Evolutionary conservation across 2,329 filamentous ascomycete species (phyloP).

Genomic region (Sphaerulina populicola): DNA sequence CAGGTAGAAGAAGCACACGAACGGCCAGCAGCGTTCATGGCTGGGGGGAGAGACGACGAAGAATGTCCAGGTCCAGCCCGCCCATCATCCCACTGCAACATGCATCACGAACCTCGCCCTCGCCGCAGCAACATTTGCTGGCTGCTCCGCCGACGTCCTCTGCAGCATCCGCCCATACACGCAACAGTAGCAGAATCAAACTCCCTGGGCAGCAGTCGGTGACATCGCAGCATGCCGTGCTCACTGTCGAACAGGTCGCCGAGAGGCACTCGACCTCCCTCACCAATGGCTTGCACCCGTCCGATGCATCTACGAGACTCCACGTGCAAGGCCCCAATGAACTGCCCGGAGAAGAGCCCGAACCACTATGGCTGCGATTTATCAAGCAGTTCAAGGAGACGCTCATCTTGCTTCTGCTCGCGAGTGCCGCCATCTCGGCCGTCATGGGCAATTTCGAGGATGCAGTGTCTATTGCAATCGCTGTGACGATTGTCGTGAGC

Average conservation of each 20-base stretch:
- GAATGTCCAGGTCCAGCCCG: slow-evolving; percentile 55
- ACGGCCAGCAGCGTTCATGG: slow-evolving; percentile 27
- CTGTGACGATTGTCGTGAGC: slow-evolving; percentile 91
- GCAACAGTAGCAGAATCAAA: slow-evolving; percentile 28
- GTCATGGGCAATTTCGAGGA: slow-evolving; percentile 91
- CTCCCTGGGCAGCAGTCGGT: slow-evolving; percentile 35
- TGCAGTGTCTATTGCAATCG: slow-evolving; percentile 87
- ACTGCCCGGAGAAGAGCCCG: slow-evolving; percentile 84
- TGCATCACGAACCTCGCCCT: slow-evolving; percentile 6
- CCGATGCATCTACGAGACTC: slow-evolving; percentile 71
- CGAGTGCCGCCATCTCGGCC: slow-evolving; percentile 78
- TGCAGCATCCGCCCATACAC: slow-evolving; percentile 12
- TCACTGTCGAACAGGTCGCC: slow-evolving; percentile 72
- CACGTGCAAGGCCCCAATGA: slow-evolving; percentile 83
- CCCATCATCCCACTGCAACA: slow-evolving; percentile 50
- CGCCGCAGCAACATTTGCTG: slow-evolving; percentile 6
- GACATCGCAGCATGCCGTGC: slow-evolving; percentile 50
- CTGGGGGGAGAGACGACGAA: slow-evolving; percentile 38
- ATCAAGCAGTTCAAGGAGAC: slow-evolving; percentile 95
- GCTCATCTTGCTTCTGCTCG: slow-evolving; percentile 81
- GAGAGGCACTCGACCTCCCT: slow-evolving; percentile 74
- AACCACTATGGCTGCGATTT: slow-evolving; percentile 91
- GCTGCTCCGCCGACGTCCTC: not conserved
- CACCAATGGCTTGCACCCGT: slow-evolving; percentile 67
- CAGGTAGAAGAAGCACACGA: not conserved